Conservation (phyloP, 345 rosid genomes). For the Aurinia saxatilis region DNA sequence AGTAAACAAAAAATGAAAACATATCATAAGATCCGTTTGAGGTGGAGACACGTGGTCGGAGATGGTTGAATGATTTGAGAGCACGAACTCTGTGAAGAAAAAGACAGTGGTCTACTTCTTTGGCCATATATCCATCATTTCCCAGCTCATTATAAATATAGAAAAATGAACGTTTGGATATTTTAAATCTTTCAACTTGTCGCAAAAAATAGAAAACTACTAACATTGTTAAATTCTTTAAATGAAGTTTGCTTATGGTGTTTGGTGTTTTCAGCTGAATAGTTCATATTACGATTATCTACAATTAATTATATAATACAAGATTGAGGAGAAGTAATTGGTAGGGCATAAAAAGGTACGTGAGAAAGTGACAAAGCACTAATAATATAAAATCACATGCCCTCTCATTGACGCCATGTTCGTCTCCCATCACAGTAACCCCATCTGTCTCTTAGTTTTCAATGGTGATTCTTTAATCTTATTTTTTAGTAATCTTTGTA, state of each 20-base stretch:
- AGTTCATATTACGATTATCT: neutral
- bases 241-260: neutral
- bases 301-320: neutral
- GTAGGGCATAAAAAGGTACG: conserved; percentile 24
- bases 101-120: conserved; percentile 13
- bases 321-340: conserved; percentile 18
- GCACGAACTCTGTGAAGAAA: conserved; percentile 24
- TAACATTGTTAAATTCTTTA: neutral
- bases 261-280: neutral
- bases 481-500: neutral
- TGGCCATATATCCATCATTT: neutral
- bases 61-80: conserved; percentile 26
- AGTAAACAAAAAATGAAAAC: neutral
- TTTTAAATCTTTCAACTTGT: neutral
- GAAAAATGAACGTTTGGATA: neutral
- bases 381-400: conserved; percentile 23
- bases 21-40: conserved; percentile 24
- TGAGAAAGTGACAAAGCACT: conserved; percentile 32
- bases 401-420: conserved; percentile 24
- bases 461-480: neutral
- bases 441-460: conserved; percentile 19
- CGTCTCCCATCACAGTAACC: conserved; percentile 22
- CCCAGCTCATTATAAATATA: neutral
- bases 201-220: neutral
- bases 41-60: conserved; percentile 31